phyloP scores from a whole-genome alignment of 2,329 filamentous ascomycete species.

The Pyrenochaeta sp. region DNA sequence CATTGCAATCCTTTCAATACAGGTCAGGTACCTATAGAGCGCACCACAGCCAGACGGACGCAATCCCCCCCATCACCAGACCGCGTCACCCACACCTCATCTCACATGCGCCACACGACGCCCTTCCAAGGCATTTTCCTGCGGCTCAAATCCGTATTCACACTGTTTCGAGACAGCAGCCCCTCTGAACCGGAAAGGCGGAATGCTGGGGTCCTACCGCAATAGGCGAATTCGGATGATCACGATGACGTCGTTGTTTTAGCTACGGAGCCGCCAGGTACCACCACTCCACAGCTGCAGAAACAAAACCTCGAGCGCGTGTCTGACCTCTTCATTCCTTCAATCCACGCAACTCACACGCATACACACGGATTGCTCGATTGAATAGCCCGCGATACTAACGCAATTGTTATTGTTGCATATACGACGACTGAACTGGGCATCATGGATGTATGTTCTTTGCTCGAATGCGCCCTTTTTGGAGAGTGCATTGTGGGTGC shows the following conservation, averaged over 20 bases:
- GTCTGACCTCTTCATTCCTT: too few species aligned
- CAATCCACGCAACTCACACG: too few species aligned
- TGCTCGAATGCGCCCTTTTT: too few species aligned
- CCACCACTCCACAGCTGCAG: constrained; percentile 4
- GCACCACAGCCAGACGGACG: constrained; percentile 1
- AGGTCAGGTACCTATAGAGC: too few species aligned
- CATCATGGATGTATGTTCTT: constrained; percentile 14
- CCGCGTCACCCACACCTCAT: constrained; percentile 1
- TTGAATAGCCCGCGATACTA: too few species aligned
- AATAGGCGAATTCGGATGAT: constrained; percentile 7
- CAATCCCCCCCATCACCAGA: not conserved
- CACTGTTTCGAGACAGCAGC: not conserved
- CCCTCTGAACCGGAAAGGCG: constrained; percentile 1
- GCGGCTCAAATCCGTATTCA: not conserved
- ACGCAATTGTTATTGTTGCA: too few species aligned
- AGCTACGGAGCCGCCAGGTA: constrained; percentile 9
- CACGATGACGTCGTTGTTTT: constrained; percentile 13
- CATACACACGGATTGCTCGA: too few species aligned
- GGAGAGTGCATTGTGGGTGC: constrained; percentile 4
- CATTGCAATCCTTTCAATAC: too few species aligned
- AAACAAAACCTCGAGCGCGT: not conserved
- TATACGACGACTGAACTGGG: too few species aligned
- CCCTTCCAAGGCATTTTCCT: not conserved
- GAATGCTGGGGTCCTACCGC: constrained; percentile 2
- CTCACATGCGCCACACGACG: not conserved